Base-by-base conservation (phyloP, 2,329 filamentous ascomycete genomes). In the Chaetomiaceae sp. region DNA sequence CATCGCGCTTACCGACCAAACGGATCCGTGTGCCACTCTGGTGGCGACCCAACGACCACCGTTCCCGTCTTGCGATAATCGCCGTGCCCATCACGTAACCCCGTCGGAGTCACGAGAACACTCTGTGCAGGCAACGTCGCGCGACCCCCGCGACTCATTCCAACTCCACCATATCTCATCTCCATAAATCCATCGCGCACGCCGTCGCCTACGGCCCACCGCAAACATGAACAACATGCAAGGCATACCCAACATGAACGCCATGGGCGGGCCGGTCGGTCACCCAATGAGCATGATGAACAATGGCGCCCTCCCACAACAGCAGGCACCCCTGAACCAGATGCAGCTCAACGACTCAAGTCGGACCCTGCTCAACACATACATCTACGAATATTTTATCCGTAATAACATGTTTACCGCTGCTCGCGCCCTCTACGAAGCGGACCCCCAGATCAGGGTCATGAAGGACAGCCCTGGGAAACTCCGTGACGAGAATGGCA, bases 301-400 rank as follows among this genome's bases (percentile, higher is more conserved):
- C 66, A 85, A 82, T 65, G 73, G 76, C 65, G 68, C 64, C 34
- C 56, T 66, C 29, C 62, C 61, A 37, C 69, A 64, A 14, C 69
- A 68, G 34, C 53, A 14, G 27, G 53, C 16, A 33, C 56, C 58
- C 56, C 59, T 27, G 5, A 37, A 63, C 62, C 73, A 74, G 53
- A 70, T 73, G 57, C 72, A 70, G 59, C 69, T 69, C 56, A 74
- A 70, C 59, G 74, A 76, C 44, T 69, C 67, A 56, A 75, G 74
- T 61, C 81, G 79, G 59, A 73, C 77, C 44, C 73, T 84, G 55
- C 78, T 94, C 47, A 91, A 92, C 73, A 92, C 89, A 18, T 91
- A 91, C 69, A 94, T 94, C 61, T 94, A 92, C 77, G 89, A 94
- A 66, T 92, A 94, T 69, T 92, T 97, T 60, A 76, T 96, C 61